Percentiles rank a stretch among this genome's conserved stretches.
Conservation (phyloP, 495 filamentous ascomycete genomes). For the Thozetella sp. region DNA sequence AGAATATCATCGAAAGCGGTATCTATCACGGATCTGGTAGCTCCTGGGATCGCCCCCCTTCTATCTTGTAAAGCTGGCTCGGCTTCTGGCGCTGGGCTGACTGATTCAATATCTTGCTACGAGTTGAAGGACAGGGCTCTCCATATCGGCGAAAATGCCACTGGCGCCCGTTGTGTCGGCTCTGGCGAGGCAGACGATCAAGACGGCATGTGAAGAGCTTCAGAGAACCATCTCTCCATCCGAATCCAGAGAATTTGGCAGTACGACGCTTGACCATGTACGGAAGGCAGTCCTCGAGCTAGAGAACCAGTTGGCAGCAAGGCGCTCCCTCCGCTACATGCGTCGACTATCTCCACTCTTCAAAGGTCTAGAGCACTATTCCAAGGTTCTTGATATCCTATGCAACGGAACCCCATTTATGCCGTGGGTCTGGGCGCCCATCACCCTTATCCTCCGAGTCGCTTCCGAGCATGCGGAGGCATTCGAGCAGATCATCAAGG, state of each 20-base stretch:
- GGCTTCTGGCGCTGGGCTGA: no score
- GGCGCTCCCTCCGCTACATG: conserved; percentile 38
- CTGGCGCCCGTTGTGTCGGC: background rate
- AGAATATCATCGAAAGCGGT: no score
- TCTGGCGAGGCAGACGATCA: conserved; percentile 11
- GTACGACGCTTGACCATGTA: conserved; percentile 34
- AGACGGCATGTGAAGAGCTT: conserved; percentile 29
- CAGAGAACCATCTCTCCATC: conserved; percentile 20
- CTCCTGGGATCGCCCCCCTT: no score
- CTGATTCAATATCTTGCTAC: no score
- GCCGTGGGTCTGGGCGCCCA: conserved; percentile 48
- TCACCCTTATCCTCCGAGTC: conserved; percentile 42
- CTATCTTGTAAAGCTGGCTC: no score
- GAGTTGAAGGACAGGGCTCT: no score
- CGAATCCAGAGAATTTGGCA: conserved; percentile 26
- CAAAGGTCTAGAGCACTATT: conserved; percentile 35
- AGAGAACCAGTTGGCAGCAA: conserved; percentile 33
- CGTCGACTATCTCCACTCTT: conserved; percentile 38
- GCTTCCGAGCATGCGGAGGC: conserved; percentile 32
- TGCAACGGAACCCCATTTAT: conserved; percentile 48
- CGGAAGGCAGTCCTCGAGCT: conserved; percentile 29
- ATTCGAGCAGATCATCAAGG: conserved; percentile 41
- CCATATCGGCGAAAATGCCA: conserved; percentile 7
- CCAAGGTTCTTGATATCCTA: conserved; percentile 36
- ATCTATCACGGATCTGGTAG: no score